Percentiles rank a stretch among this genome's conserved stretches.
These are phyloP conservation scores for Akanthomyces dipterigenus DNA, from an alignment of 2,329 filamentous ascomycete species.

Conservation along the genomic window DNA sequence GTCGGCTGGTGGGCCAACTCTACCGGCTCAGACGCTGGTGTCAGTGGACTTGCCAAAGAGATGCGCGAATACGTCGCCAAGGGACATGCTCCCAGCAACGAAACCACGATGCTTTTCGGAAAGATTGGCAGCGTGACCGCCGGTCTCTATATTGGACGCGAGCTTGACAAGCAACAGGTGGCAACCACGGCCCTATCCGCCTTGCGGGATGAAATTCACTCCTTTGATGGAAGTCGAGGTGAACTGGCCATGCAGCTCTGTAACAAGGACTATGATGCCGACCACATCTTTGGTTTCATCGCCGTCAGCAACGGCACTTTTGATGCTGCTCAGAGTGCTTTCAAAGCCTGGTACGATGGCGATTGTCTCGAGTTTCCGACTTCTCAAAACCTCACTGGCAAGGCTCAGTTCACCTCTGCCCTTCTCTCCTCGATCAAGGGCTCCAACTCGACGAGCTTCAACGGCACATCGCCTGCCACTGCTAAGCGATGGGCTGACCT, in stretches of 20 bases:
- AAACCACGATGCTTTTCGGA: neutral
- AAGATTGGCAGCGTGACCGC: neutral
- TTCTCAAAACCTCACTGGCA: neutral
- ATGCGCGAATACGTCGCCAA: slow-evolving; percentile 1
- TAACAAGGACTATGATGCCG: neutral
- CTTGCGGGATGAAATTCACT: neutral
- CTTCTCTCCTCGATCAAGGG: neutral
- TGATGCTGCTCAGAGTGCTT: neutral
- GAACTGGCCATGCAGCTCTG: neutral
- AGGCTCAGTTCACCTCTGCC: neutral
- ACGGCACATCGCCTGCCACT: neutral
- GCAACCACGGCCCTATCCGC: neutral
- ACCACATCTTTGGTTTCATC: slow-evolving; percentile 7
- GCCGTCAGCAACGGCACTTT: slow-evolving; percentile 3
- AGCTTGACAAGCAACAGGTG: neutral
- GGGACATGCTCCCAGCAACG: neutral
- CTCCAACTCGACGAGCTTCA: neutral
- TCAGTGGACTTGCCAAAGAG: neutral
- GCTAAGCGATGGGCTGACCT: neutral
- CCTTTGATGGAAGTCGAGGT: neutral
- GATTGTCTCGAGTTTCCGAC: neutral
- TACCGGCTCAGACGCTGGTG: neutral
- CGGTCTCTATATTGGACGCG: neutral
- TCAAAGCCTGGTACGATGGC: neutral
- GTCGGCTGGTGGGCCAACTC: slow-evolving; percentile 1